Evolutionary conservation across 106 monocot species (phyloP).

Genomic region (Dioscorea alata): DNA sequence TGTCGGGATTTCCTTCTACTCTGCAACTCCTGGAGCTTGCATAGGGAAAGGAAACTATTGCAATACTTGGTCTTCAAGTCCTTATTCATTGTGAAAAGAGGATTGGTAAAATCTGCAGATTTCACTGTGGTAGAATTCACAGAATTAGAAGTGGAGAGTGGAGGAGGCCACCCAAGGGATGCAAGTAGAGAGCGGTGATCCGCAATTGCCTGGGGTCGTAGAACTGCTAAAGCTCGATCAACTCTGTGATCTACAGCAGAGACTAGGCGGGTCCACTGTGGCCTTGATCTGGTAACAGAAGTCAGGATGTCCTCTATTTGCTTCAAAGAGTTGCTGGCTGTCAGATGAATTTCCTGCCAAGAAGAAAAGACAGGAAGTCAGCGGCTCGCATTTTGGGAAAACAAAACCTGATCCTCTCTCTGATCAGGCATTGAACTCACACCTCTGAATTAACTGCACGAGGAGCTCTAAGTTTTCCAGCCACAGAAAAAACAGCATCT

Average conservation of each 20-base stretch:
- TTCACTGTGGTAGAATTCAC: conserved; percentile 11
- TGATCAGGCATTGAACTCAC: conserved; percentile 1
- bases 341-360: conserved; percentile 41
- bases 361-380: background rate
- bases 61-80: conserved; percentile 60
- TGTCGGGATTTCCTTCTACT: conserved; percentile 65
- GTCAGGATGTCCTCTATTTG: conserved; percentile 67
- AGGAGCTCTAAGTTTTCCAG: conserved; percentile 51
- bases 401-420: background rate
- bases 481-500: conserved; percentile 82
- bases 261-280: conserved; percentile 64
- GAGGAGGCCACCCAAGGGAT: conserved; percentile 89
- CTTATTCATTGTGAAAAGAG: conserved; percentile 69
- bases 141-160: conserved; percentile 42
- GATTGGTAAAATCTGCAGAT: conserved; percentile 36
- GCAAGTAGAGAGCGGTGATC: conserved; percentile 80
- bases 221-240: conserved; percentile 69
- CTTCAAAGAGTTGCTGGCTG: conserved; percentile 56
- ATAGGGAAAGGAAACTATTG: conserved; percentile 79
- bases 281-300: conserved; percentile 47
- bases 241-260: conserved; percentile 87
- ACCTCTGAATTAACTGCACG: conserved; percentile 54
- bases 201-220: conserved; percentile 89
- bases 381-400: no score
- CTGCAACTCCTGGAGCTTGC: conserved; percentile 88